A percentile compares a stretch with the other conserved stretches of the same genome.
Evolutionary conservation across 2,329 filamentous ascomycete genomes (phyloP).

Genomic region (Shiraia bambusicola): DNA sequence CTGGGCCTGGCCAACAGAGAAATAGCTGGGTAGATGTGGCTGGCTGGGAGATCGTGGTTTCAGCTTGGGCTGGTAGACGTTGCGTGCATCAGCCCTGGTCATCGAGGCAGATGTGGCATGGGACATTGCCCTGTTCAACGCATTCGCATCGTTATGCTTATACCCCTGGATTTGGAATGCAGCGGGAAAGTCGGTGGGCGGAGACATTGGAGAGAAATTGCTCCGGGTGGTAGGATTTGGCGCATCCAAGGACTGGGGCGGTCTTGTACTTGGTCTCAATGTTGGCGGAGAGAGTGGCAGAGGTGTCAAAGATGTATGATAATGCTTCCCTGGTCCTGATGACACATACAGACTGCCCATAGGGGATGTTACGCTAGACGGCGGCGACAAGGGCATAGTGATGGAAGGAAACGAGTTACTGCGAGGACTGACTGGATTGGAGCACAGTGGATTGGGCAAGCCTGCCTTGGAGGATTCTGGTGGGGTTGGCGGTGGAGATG

Average conservation of each 20-base stretch:
- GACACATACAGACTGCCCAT: conserved; percentile 7
- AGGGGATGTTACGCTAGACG: conserved; percentile 23
- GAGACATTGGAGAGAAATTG: conserved; percentile 28
- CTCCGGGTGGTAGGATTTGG: conserved; percentile 37
- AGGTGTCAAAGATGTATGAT: conserved; percentile 28
- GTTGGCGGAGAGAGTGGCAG: conserved; percentile 38
- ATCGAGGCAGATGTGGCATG: conserved; percentile 28
- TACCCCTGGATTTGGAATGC: conserved; percentile 19
- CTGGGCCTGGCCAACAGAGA: conserved; percentile 11
- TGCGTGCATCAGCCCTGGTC: conserved; percentile 6
- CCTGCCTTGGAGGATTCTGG: conserved; percentile 22
- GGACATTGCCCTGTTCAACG: conserved; percentile 6
- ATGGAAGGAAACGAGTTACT: conserved; percentile 18
- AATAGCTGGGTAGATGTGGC: conserved; percentile 20
- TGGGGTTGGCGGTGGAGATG: conserved; percentile 37
- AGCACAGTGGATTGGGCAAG: conserved; percentile 28
- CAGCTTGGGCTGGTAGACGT: conserved; percentile 6
- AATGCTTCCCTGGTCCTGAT: conserved; percentile 17
- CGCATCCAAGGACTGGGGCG: conserved; percentile 33
- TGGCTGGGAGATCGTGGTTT: conserved; percentile 25
- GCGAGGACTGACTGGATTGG: conserved; percentile 19
- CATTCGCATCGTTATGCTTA: conserved; percentile 4
- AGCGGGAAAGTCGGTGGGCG: conserved; percentile 14
- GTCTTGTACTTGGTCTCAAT: conserved; percentile 36
- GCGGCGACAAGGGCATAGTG: conserved; percentile 27